A percentile compares a stretch with the other conserved stretches of the same genome.
These are phyloP conservation scores for Powellomyces hirtus DNA, from an alignment of 192 early-diverging fungal species.

Conservation along the genomic window DNA sequence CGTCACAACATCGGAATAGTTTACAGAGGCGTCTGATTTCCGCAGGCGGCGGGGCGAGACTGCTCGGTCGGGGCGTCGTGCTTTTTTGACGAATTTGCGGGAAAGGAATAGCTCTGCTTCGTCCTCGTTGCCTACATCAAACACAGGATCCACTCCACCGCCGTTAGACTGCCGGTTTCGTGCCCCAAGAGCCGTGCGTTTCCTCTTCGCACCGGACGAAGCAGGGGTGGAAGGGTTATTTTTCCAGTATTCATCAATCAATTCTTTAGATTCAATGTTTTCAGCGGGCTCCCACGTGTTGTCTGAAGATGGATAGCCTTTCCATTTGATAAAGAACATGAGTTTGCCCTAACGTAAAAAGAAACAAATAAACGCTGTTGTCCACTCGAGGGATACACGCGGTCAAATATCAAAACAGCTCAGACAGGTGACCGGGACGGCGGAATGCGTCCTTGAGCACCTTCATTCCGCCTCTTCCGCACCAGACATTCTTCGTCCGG, in stretches of 20 bases:
- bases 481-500: too few relatives aligned
- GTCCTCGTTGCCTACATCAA: background rate
- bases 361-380: too few relatives aligned
- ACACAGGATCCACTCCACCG: background rate
- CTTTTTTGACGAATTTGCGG: too few relatives aligned
- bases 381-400: background rate
- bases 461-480: background rate
- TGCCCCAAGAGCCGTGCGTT: background rate
- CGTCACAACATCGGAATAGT: too few relatives aligned
- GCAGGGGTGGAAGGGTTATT: background rate
- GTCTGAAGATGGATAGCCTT: background rate
- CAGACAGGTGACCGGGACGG: background rate
- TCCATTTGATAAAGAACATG: conserved; percentile 11
- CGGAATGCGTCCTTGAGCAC: background rate
- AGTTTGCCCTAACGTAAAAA: background rate
- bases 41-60: too few relatives aligned
- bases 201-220: background rate
- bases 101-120: too few relatives aligned
- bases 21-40: too few relatives aligned
- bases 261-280: background rate
- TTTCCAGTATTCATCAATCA: background rate
- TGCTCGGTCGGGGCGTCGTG: too few relatives aligned
- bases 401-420: background rate
- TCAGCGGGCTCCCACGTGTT: conserved; percentile 20
- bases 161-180: background rate